These are phyloP conservation scores for Saturnispora saitoi DNA, from an alignment of 805 yeast species.

Conservation along the genomic window DNA sequence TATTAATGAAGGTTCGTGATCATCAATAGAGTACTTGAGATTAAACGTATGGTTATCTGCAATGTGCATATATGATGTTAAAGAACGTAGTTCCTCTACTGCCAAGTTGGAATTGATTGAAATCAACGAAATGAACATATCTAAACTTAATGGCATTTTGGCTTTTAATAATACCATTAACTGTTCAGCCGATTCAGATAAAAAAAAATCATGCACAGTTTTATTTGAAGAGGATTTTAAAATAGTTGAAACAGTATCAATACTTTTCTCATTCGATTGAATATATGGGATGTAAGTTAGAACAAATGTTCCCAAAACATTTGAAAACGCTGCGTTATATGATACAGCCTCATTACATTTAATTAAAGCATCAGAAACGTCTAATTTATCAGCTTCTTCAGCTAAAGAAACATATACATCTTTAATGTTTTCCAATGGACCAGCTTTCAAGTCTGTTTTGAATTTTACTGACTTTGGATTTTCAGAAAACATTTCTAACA, in stretches of 20 bases:
- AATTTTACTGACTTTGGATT: conserved; percentile 14
- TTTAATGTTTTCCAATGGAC: conserved; percentile 18
- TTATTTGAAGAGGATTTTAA: conserved; percentile 38
- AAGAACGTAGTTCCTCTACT: conserved; percentile 45
- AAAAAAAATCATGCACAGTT: conserved; percentile 38
- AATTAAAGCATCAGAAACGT: conserved; percentile 39
- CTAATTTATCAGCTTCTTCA: conserved; percentile 29
- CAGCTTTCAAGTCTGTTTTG: neutral
- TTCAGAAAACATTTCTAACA: conserved; percentile 29
- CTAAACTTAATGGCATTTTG: conserved; percentile 60
- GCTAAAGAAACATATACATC: conserved; percentile 30
- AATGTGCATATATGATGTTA: conserved; percentile 54
- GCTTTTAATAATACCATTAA: conserved; percentile 51
- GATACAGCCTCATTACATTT: conserved; percentile 34
- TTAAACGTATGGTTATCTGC: conserved; percentile 34
- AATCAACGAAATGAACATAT: conserved; percentile 53
- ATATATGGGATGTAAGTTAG: conserved; percentile 41
- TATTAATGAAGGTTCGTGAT: conserved; percentile 43
- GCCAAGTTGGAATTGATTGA: conserved; percentile 63
- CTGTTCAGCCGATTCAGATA: conserved; percentile 34
- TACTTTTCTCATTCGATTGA: conserved; percentile 36
- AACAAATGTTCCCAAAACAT: conserved; percentile 39
- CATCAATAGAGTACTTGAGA: conserved; percentile 38
- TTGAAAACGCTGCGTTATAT: conserved; percentile 44
- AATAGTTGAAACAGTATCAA: conserved; percentile 35